phyloP scores from a whole-genome alignment of 495 filamentous ascomycete species.

The Hypoxylon cercidicola region DNA sequence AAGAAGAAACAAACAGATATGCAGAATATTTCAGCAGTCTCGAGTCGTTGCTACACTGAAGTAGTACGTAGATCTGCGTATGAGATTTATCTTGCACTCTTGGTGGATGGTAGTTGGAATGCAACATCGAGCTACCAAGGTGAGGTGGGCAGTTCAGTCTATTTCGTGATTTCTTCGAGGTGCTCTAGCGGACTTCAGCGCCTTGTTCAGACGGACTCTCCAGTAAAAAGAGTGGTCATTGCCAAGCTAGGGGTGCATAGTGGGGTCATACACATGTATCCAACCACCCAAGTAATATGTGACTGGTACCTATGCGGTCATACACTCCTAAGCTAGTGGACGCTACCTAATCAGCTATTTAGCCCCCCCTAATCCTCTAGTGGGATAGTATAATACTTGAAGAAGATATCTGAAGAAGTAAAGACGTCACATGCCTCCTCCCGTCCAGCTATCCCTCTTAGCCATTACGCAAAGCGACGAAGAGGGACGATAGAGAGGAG shows the following conservation, averaged over 20 bases:
- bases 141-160: slow-evolving; percentile 15
- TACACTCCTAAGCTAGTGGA: background rate
- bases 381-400: background rate
- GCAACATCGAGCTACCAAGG: slow-evolving; percentile 6
- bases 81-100: background rate
- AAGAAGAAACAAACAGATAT: background rate
- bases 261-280: background rate
- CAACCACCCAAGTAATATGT: slow-evolving; percentile 9
- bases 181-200: background rate
- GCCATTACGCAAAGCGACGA: background rate
- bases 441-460: too few relatives aligned
- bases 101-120: slow-evolving; percentile 4
- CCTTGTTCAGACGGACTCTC: slow-evolving; percentile 1
- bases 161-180: slow-evolving; percentile 17
- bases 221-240: background rate
- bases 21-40: background rate
- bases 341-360: too few relatives aligned
- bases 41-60: background rate
- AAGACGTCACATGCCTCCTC: slow-evolving; percentile 35
- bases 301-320: slow-evolving; percentile 14
- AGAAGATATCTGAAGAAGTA: background rate
- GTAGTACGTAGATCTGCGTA: slow-evolving; percentile 2
- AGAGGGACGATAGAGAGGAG: slow-evolving; percentile 4
- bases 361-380: too few relatives aligned
- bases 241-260: background rate